Evolutionary conservation across 257 asterid species (phyloP).

Genomic region (Solanum peruvianum): DNA sequence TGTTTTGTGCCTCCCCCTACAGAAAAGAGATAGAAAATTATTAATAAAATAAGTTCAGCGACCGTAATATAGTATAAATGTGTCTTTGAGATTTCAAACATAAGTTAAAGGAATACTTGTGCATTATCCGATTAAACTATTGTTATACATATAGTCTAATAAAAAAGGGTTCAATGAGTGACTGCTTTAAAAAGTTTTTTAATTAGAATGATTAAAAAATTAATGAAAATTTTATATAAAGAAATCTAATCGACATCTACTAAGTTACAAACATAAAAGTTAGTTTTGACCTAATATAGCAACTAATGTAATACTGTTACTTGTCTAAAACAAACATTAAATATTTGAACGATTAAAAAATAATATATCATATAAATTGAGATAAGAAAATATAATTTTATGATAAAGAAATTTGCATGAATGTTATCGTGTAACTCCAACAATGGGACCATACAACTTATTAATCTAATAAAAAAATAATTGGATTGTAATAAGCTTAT

Average conservation of each 20-base stretch:
- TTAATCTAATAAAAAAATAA: no score
- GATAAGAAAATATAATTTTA: not conserved
- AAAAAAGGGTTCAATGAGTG: not conserved
- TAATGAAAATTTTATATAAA: not conserved
- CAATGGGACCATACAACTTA: not conserved
- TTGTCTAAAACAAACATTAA: not conserved
- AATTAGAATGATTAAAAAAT: not conserved
- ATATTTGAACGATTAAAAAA: not conserved
- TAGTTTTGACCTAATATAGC: not conserved
- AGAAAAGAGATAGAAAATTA: no score
- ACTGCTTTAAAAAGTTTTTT: not conserved
- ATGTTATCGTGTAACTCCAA: not conserved
- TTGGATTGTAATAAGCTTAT: not conserved
- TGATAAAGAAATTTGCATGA: not conserved
- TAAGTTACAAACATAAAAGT: not conserved
- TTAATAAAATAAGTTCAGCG: no score
- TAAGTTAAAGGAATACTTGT: fast-evolving
- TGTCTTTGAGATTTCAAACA: no score
- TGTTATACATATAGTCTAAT: not conserved
- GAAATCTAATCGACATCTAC: not conserved
- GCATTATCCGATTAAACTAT: not conserved
- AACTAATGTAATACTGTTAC: not conserved
- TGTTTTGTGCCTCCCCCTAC: no score
- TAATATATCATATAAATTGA: not conserved
- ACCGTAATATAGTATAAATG: no score